Conservation (phyloP, 805 yeast genomes). For the Zygotorulaspora sp. region DNA sequence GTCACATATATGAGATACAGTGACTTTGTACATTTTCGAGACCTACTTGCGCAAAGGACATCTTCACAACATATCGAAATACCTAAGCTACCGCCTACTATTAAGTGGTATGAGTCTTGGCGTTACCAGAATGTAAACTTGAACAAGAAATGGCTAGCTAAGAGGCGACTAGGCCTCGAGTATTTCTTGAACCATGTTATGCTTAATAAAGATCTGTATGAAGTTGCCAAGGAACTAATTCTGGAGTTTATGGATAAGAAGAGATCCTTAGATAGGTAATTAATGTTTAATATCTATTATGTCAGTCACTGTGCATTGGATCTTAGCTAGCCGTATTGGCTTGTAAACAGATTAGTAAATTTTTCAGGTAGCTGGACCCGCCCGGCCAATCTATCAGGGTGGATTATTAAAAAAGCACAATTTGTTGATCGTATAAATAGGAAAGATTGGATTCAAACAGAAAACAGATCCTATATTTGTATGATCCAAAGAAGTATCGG, state of each 20-base stretch:
- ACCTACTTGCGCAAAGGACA: conserved; percentile 27
- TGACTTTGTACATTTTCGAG: conserved; percentile 53
- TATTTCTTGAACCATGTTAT: conserved; percentile 54
- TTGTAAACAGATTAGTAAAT: background rate
- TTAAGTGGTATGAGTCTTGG: conserved; percentile 36
- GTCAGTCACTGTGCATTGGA: too few species aligned
- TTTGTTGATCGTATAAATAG: background rate
- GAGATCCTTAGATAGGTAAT: background rate
- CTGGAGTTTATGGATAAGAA: conserved; percentile 36
- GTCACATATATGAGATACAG: conserved; percentile 56
- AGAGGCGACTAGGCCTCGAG: conserved; percentile 53
- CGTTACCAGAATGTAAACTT: conserved; percentile 34
- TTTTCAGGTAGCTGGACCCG: background rate
- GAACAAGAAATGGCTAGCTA: conserved; percentile 46
- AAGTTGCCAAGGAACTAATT: conserved; percentile 38
- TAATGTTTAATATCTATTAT: background rate
- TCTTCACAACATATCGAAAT: conserved; percentile 32
- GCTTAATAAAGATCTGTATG: conserved; percentile 42
- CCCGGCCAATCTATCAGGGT: background rate
- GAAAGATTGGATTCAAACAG: too few species aligned
- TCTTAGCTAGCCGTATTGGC: too few species aligned
- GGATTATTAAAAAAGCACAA: conserved; percentile 1
- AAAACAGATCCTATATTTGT: background rate
- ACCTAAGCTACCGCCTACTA: conserved; percentile 50
- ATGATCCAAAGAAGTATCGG: background rate